phyloP scores from a whole-genome alignment of 2,329 filamentous ascomycete genomes.

The Aspergillus persii region DNA sequence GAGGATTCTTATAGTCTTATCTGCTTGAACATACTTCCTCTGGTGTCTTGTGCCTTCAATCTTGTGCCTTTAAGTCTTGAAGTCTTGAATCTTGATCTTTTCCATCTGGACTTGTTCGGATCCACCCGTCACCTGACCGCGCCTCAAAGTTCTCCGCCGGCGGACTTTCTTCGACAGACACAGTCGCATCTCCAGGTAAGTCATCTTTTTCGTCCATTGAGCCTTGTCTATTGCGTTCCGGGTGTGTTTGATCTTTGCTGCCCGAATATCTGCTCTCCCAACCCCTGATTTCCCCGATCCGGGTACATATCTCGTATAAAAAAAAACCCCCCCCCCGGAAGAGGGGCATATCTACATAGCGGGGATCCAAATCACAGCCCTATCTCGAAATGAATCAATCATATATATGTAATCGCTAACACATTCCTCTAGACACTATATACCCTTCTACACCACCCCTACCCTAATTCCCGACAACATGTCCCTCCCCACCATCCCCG shows the following conservation, averaged over 20 bases:
- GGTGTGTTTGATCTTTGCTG: neutral
- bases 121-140: slow-evolving; percentile 13
- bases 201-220: neutral
- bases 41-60: no score
- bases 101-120: neutral
- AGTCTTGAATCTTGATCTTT: neutral
- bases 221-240: neutral
- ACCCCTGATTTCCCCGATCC: neutral
- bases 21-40: neutral
- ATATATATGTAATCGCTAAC: neutral
- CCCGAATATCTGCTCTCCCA: neutral
- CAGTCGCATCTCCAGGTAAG: neutral
- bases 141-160: slow-evolving; percentile 9
- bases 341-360: no score
- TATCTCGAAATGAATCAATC: neutral
- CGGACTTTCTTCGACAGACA: neutral
- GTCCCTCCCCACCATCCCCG: slow-evolving; percentile 51
- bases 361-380: neutral
- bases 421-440: no score
- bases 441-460: no score
- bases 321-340: no score
- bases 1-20: neutral
- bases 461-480: slow-evolving; percentile 6
- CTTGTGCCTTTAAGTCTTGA: no score
- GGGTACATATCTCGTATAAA: no score